Conservation (phyloP, 2,329 filamentous ascomycete genomes). For the Colletotrichum camelliae region DNA sequence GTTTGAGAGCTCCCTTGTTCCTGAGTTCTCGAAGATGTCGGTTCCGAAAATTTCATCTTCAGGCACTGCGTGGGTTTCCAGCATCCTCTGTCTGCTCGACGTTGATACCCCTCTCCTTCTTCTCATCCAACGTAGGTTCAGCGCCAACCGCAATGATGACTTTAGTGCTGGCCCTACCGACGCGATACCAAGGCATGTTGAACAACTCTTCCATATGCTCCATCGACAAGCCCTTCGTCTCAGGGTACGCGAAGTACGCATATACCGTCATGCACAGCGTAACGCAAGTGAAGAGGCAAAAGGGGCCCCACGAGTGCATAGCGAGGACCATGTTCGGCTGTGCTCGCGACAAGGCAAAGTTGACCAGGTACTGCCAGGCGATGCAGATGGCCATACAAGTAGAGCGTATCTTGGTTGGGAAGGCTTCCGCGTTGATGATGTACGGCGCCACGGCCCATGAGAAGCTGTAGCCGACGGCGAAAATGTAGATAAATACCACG, state of each 20-base stretch:
- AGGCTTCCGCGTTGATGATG: background rate
- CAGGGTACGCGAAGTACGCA: slow-evolving; percentile 46
- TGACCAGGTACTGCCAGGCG: background rate
- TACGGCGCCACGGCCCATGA: background rate
- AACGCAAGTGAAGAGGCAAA: background rate
- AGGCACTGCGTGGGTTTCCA: too few species aligned
- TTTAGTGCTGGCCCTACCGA: background rate
- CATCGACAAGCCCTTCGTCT: slow-evolving; percentile 33
- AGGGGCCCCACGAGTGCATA: background rate
- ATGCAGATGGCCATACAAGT: background rate
- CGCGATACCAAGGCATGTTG: background rate
- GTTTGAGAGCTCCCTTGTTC: too few species aligned
- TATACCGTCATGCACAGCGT: background rate
- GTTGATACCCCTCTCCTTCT: background rate
- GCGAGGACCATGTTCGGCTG: background rate
- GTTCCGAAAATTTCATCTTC: too few species aligned
- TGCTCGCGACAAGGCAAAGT: background rate
- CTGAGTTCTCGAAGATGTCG: too few species aligned
- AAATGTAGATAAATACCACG: background rate
- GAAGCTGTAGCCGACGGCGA: background rate
- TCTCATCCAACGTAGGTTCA: background rate
- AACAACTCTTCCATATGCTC: slow-evolving; percentile 8
- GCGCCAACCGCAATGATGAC: background rate
- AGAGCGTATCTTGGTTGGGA: background rate
- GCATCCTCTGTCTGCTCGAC: background rate